These are phyloP conservation scores for Populus tremula DNA, from an alignment of 345 rosid genomes.

Conservation along the genomic window DNA sequence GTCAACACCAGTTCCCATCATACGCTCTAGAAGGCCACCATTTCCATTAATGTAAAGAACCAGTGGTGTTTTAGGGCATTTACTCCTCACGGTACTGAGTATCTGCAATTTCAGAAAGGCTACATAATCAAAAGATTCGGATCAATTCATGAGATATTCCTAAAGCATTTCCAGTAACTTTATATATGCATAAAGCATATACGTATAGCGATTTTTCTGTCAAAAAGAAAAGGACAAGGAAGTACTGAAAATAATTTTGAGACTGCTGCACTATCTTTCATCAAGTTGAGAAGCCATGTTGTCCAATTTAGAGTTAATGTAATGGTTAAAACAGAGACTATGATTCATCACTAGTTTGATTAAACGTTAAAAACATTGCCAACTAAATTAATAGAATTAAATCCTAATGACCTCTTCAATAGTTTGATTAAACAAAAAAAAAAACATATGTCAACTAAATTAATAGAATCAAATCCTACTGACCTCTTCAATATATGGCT, in stretches of 20 bases:
- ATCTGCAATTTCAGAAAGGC: slow-evolving; percentile 45
- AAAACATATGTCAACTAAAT: no score
- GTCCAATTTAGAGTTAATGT: background rate
- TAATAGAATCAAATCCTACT: slow-evolving; percentile 2
- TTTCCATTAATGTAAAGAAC: slow-evolving; percentile 92
- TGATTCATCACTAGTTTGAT: background rate
- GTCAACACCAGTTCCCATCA: slow-evolving; percentile 85
- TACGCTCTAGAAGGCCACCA: slow-evolving; percentile 88
- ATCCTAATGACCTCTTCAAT: no score
- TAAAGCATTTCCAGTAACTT: background rate
- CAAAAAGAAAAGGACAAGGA: background rate
- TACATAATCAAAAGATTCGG: background rate
- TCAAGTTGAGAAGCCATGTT: background rate
- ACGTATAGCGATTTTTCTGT: background rate
- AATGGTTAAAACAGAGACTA: background rate
- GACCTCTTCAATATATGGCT: slow-evolving; percentile 83
- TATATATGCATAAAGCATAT: background rate
- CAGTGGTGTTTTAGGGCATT: slow-evolving; percentile 79
- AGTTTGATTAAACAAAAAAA: no score
- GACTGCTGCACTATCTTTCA: background rate
- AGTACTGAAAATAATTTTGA: background rate
- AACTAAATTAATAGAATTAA: no score
- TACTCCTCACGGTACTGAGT: slow-evolving; percentile 50
- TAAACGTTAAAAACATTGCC: background rate
- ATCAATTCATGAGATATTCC: background rate